phyloP scores from a whole-genome alignment of 2,329 filamentous ascomycete species.

The Aspergillus unguis region DNA sequence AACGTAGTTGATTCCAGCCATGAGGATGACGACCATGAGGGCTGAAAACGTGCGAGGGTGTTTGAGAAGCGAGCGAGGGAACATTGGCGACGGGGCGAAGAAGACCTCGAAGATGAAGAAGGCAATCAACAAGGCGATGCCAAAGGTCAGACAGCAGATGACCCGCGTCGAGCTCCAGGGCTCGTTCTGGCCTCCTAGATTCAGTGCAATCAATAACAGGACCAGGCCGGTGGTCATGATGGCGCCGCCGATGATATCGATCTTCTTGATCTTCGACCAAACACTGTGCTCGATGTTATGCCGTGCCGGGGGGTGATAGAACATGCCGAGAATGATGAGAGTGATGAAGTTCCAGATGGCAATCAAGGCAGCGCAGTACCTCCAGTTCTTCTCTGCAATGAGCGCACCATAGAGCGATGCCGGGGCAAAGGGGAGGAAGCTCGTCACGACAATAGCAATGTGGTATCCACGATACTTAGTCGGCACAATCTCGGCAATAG shows the following conservation, averaged over 20 bases:
- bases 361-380: constrained; percentile 5
- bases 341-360: constrained; percentile 5
- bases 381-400: background rate
- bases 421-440: constrained; percentile 7
- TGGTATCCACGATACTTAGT: constrained; percentile 5
- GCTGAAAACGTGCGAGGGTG: constrained; percentile 1
- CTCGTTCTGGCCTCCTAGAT: constrained; percentile 5
- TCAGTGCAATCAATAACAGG: constrained; percentile 2
- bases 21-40: constrained; percentile 7
- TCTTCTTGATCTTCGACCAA: background rate
- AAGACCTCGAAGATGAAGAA: constrained; percentile 3
- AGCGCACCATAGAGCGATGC: constrained; percentile 4
- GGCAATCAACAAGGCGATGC: background rate
- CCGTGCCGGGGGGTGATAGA: constrained; percentile 1
- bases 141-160: background rate
- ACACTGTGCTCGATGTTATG: background rate
- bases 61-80: background rate
- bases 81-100: constrained; percentile 4
- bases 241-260: constrained; percentile 1
- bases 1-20: constrained; percentile 9
- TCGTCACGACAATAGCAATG: constrained; percentile 1
- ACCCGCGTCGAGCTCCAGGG: constrained; percentile 1
- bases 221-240: constrained; percentile 5
- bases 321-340: background rate
- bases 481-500: constrained; percentile 4